phyloP scores from a whole-genome alignment of 2,329 filamentous ascomycete genomes.

The Didymella arachidicola region DNA sequence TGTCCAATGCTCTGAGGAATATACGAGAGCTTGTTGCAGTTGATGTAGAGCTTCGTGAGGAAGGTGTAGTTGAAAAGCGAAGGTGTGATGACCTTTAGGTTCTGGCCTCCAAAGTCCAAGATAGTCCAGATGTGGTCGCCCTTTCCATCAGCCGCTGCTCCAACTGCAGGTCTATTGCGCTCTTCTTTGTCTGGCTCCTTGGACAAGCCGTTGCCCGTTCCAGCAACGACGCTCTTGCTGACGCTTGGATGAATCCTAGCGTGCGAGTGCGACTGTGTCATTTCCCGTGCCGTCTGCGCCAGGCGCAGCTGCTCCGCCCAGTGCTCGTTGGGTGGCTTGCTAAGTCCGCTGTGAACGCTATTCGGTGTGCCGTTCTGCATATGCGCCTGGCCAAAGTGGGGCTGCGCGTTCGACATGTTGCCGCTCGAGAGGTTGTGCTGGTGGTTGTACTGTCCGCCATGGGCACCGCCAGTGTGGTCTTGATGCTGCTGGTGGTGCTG shows the following conservation, averaged over 20 bases:
- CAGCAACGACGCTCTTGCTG: slow-evolving; percentile 70
- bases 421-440: slow-evolving; percentile 67
- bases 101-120: slow-evolving; percentile 95
- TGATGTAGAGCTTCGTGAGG: slow-evolving; percentile 89
- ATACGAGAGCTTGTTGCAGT: slow-evolving; percentile 85
- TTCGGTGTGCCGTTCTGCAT: slow-evolving; percentile 67
- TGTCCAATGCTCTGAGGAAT: slow-evolving; percentile 84
- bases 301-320: slow-evolving; percentile 89
- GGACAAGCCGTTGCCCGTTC: slow-evolving; percentile 59
- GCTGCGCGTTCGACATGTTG: slow-evolving; percentile 70
- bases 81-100: slow-evolving; percentile 79
- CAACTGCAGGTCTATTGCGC: slow-evolving; percentile 71
- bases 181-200: slow-evolving; percentile 62
- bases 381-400: slow-evolving; percentile 66
- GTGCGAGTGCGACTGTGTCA: slow-evolving; percentile 76
- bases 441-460: slow-evolving; percentile 67
- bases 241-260: slow-evolving; percentile 74
- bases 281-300: slow-evolving; percentile 75
- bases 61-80: slow-evolving; percentile 87
- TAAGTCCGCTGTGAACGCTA: slow-evolving; percentile 63
- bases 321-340: slow-evolving; percentile 70
- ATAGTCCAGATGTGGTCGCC: slow-evolving; percentile 84
- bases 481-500: slow-evolving; percentile 69
- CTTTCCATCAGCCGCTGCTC: slow-evolving; percentile 52
- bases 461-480: slow-evolving; percentile 59